These are phyloP conservation scores for Pittosporum tobira DNA, from an alignment of 129 eudicot genomes.

Conservation along the genomic window DNA sequence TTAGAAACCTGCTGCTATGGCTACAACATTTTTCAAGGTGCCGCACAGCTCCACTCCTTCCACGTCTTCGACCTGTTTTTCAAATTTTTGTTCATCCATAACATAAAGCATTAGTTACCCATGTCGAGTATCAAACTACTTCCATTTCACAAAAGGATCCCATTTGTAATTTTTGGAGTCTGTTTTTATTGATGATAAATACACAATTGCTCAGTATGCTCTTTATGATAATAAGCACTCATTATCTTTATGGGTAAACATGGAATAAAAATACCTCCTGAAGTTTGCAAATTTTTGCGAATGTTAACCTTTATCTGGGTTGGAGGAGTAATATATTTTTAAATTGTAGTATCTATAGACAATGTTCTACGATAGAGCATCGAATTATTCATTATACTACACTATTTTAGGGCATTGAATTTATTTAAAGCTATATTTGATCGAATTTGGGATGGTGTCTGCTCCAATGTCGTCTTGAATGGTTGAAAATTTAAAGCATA, in stretches of 20 bases:
- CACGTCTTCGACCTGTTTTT: conserved; percentile 80
- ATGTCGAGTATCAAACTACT: too few species aligned
- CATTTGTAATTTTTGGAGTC: too few species aligned
- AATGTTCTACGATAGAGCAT: neutral
- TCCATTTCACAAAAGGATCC: too few species aligned
- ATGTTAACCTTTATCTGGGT: too few species aligned
- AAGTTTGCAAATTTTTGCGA: too few species aligned
- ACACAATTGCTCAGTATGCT: too few species aligned
- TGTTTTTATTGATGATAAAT: too few species aligned
- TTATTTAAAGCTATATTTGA: neutral
- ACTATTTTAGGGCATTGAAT: neutral
- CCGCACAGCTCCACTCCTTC: conserved; percentile 99
- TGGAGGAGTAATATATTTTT: too few species aligned
- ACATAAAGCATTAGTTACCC: neutral
- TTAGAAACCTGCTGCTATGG: conserved; percentile 85
- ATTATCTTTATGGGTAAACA: too few species aligned
- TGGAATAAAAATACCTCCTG: too few species aligned
- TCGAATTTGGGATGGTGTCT: too few species aligned
- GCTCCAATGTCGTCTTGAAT: neutral
- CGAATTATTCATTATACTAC: neutral
- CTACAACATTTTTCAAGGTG: conserved; percentile 92
- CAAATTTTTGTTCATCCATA: neutral
- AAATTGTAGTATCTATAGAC: neutral
- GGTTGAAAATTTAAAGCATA: neutral
- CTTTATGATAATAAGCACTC: too few species aligned